phyloP scores from a whole-genome alignment of 78 protist genomes.

The Tieghemostelium lacteum region DNA sequence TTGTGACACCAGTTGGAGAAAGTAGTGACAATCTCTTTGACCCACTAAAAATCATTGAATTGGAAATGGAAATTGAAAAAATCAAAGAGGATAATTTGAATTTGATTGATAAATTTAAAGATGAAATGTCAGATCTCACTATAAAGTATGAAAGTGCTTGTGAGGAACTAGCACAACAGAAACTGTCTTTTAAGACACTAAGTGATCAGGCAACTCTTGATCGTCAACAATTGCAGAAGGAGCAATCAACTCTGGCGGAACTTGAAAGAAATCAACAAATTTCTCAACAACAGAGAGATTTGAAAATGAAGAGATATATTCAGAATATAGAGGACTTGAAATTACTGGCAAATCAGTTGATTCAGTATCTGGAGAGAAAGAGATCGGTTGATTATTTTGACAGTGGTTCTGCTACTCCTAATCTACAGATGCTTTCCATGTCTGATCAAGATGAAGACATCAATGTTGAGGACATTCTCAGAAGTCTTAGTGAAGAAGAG shows the following conservation, averaged over 20 bases:
- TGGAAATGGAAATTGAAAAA: slow-evolving; percentile 50
- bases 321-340: slow-evolving; percentile 37
- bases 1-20: not conserved
- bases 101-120: slow-evolving; percentile 57
- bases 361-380: slow-evolving; percentile 58
- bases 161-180: slow-evolving; percentile 8
- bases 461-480: slow-evolving; percentile 62
- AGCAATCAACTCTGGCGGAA: slow-evolving; percentile 11
- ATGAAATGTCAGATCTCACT: slow-evolving; percentile 60
- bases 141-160: slow-evolving; percentile 13
- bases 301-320: not conserved
- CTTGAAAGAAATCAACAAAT: slow-evolving; percentile 21
- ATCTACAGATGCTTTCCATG: not conserved
- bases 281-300: not conserved
- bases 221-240: slow-evolving; percentile 7
- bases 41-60: slow-evolving; percentile 63
- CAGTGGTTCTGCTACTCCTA: not conserved
- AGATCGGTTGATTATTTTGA: slow-evolving; percentile 37
- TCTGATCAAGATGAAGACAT: slow-evolving; percentile 18
- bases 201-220: too few species aligned
- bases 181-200: slow-evolving; percentile 3
- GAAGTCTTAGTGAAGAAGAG: slow-evolving; percentile 67
- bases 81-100: slow-evolving; percentile 43
- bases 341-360: slow-evolving; percentile 35
- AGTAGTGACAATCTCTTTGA: not conserved